These are phyloP conservation scores for Bisporella sp. DNA, from an alignment of 2,329 filamentous ascomycete genomes.

Conservation along the genomic window DNA sequence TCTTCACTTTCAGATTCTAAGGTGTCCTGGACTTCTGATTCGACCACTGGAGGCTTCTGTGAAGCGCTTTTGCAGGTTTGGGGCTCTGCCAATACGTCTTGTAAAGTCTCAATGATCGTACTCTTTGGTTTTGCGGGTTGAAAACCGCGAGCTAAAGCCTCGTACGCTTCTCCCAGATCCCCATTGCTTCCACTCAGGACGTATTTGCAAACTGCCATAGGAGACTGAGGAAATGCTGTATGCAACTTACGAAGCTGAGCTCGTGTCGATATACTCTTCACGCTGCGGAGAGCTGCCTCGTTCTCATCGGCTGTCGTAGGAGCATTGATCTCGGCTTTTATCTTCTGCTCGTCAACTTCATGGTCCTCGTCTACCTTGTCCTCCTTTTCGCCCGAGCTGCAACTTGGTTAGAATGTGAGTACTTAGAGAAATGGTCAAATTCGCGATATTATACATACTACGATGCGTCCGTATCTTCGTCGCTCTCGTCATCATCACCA, in stretches of 20 bases:
- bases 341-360: not conserved
- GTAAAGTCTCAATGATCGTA: slow-evolving; percentile 14
- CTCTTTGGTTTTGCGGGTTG: slow-evolving; percentile 18
- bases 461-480: slow-evolving; percentile 1
- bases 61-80: slow-evolving; percentile 5
- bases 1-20: slow-evolving; percentile 13
- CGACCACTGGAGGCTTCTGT: slow-evolving; percentile 4
- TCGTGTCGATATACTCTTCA: slow-evolving; percentile 13
- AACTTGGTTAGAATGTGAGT: no score
- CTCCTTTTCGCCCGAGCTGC: no score
- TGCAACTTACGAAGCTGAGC: slow-evolving; percentile 23
- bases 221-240: slow-evolving; percentile 23
- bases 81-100: slow-evolving; percentile 2
- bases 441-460: no score
- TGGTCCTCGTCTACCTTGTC: not conserved
- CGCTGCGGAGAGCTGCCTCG: slow-evolving; percentile 10
- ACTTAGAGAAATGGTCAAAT: no score
- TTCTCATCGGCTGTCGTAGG: not conserved
- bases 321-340: slow-evolving; percentile 3
- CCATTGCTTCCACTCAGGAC: slow-evolving; percentile 21
- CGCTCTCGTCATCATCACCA: not conserved
- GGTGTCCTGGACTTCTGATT: slow-evolving; percentile 1
- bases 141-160: slow-evolving; percentile 23
- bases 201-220: slow-evolving; percentile 22
- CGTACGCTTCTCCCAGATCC: slow-evolving; percentile 23